These are phyloP conservation scores for Colletotrichum navitas DNA, from an alignment of 2,329 filamentous ascomycete genomes.

Conservation along the genomic window DNA sequence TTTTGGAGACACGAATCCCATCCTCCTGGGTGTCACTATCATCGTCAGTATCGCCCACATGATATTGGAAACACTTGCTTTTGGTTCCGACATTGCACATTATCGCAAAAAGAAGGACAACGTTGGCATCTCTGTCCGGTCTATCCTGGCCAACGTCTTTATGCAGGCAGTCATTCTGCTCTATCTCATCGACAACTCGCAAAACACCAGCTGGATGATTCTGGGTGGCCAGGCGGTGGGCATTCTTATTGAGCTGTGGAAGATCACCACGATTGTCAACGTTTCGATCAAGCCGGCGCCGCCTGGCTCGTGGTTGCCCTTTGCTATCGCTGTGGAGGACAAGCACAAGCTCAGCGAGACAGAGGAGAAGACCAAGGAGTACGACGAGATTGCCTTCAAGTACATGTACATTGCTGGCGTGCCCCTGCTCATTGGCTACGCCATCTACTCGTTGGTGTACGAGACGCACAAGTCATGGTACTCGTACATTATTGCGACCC, in stretches of 20 bases:
- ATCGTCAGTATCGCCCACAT: constrained; percentile 91
- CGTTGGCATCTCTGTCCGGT: constrained; percentile 94
- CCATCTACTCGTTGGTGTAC: constrained; percentile 90
- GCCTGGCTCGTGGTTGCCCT: constrained; percentile 80
- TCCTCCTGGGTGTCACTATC: constrained; percentile 86
- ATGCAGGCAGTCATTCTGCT: constrained; percentile 98
- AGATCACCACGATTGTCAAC: constrained; percentile 95
- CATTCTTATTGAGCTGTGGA: constrained; percentile 81
- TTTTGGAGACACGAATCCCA: constrained; percentile 92
- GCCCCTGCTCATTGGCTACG: constrained; percentile 89
- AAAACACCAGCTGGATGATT: constrained; percentile 99
- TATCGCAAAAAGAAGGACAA: constrained; percentile 99
- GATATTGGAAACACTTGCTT: constrained; percentile 94
- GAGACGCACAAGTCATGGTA: constrained; percentile 99
- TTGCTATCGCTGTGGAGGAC: constrained; percentile 88
- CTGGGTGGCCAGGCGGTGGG: constrained; percentile 91
- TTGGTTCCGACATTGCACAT: constrained; percentile 97
- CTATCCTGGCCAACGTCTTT: constrained; percentile 96
- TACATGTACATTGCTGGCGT: constrained; percentile 96
- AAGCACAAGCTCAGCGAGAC: constrained; percentile 96
- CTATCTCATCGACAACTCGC: constrained; percentile 96
- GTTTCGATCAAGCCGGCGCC: constrained; percentile 80
- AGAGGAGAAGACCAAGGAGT: constrained; percentile 98
- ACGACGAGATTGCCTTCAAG: constrained; percentile 96
- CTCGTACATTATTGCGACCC: constrained; percentile 92